Evolutionary conservation across 257 asterid genomes (phyloP), one percentile per base, ranked within the genome.

Genomic region (Solanum pimpinellifolium): DNA sequence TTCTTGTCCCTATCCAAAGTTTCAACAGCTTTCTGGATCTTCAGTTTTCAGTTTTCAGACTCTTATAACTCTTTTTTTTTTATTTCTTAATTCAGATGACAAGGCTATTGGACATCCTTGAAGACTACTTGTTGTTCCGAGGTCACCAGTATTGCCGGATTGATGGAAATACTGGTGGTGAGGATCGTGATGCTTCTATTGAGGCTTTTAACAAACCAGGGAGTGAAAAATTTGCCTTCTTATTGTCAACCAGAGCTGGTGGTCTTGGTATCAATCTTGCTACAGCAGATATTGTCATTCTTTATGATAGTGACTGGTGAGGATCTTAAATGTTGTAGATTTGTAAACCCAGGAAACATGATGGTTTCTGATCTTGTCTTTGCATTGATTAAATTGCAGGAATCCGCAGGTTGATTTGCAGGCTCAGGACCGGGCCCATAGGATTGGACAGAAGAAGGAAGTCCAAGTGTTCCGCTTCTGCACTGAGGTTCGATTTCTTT

Each of bases 361-460:
- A 33, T 33, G 85, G 31, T 81, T 49, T 81, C 70, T 81, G 29
- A 52, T 80, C 20, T 86, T 78, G 47, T 69, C 84, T 90, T 87
- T 81, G 35, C 80, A 77, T 52, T 77, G 88, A 46, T 80, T 68
- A 47, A 80, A 80, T 83, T 91, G 86, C 94, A 97, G 99, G 99
- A 97, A 97, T 80, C 99, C 99, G 27, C 99, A 97, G 90, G 99
- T 95, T 80, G 99, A 97, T 91, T 88, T 97, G 93, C 99, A 97
- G 93, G 99, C 99, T 49, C 99, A 96, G 90, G 99, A 97, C 90
- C 97, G 99, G 87, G 99, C 99, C 90, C 99, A 97, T 90, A 92
- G 99, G 89, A 97, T 97, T 91, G 99, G 99, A 42, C 99, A 97
- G 94, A 97, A 95, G 92, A 97, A 97, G 90, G 99, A 97, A 93